Conservation (phyloP, 345 rosid genomes). For the Citropsis articulata region DNA sequence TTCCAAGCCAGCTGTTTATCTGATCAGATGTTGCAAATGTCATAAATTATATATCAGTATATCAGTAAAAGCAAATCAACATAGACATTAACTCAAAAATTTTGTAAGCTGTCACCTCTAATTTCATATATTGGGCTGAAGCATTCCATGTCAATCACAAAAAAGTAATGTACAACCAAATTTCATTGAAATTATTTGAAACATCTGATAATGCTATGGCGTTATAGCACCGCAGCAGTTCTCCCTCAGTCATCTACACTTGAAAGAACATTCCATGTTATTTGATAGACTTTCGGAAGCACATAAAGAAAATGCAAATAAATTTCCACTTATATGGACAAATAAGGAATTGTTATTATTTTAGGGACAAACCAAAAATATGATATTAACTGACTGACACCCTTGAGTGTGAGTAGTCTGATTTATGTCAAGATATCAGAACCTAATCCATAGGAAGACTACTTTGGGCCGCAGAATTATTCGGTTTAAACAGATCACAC, state of each 20-base stretch:
- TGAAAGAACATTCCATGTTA: background rate
- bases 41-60: background rate
- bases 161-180: background rate
- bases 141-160: background rate
- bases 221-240: background rate
- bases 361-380: background rate
- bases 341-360: background rate
- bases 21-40: background rate
- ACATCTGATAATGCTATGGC: background rate
- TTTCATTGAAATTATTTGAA: background rate
- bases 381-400: background rate
- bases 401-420: background rate
- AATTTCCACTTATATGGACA: background rate
- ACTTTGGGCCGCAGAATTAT: background rate
- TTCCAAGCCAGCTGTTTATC: background rate
- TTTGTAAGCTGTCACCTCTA: background rate
- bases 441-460: background rate
- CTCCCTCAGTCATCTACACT: background rate
- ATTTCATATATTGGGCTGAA: background rate
- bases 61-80: no score
- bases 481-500: background rate
- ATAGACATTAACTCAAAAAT: no score
- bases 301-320: no score
- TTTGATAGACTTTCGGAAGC: background rate
- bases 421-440: background rate